Base-by-base conservation (phyloP, 306 rosid genomes). In the Rubus idaeus region DNA sequence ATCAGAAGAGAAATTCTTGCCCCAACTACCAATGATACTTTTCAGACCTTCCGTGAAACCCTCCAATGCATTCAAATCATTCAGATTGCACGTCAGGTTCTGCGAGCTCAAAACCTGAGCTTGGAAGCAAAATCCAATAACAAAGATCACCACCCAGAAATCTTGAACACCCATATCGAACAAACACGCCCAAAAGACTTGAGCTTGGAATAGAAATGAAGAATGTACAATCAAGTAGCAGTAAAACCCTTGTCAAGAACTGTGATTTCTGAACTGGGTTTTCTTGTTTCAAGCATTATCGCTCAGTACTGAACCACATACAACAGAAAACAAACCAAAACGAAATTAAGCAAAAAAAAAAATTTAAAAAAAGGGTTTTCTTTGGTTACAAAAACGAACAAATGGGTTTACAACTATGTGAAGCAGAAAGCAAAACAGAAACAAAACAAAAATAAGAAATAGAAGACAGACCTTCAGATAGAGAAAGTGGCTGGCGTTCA, bases 11-110 rank as follows among this genome's bases (percentile, higher is more conserved):
- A 23, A 35, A 12, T 58, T 75, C 23, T 8, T 26, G 17, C 78
- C 76, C 89, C 85, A 83, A 13, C 42, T 26, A 3, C 51, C 57
- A 79, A 71, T 47, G 41, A 4, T 8, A 3, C 69, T 50, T 14
- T 68, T 50, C 30, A 86, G n/a, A 40, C 35, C 78, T 2, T 44
- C 60, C 78, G 16, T 73, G 69, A 81, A 83, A 35, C 57, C 82
- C 12, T 55, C 55, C 66, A 86, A 53, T n/a, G 75, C 82, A 4
- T 13, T 67, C 62, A 73, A 47, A 56, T 85, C 88, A 35, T 69
- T 52, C 10, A 39, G 57, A 70, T 73, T 56, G 63, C 88, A 85
- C 8, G 75, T 50, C 78, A 78, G 79, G 56, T 50, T 74, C 70
- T 81, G 81, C n/a, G 86, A 56, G 30, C 50, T 26, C 50, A 21